Percentiles rank a stretch among this genome's conserved stretches.
Evolutionary conservation across 2,329 filamentous ascomycete species (phyloP).

Genomic region (Pseudophaeomoniella oleicola): DNA sequence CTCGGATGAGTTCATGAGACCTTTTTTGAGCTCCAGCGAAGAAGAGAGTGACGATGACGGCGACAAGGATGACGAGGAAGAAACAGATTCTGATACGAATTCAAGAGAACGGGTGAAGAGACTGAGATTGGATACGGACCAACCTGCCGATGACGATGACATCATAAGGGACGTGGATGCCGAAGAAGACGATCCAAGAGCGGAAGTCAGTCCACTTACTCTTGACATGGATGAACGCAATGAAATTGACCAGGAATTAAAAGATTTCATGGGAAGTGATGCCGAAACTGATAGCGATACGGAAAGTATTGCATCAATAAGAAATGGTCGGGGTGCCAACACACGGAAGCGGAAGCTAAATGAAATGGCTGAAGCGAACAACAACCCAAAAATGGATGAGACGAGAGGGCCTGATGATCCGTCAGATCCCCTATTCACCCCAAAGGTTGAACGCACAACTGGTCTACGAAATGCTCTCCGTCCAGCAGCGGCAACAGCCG

Average conservation of each 20-base stretch:
- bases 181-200: conserved; percentile 19
- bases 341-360: background rate
- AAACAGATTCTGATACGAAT: background rate
- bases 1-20: background rate
- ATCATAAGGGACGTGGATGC: conserved; percentile 20
- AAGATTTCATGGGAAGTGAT: conserved; percentile 49
- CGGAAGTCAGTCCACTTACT: conserved; percentile 26
- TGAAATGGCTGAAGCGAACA: background rate
- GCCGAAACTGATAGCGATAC: conserved; percentile 36
- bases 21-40: conserved; percentile 24
- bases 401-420: conserved; percentile 14
- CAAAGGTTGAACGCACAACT: conserved; percentile 45
- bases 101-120: conserved; percentile 5
- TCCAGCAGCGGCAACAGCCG: background rate
- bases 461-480: conserved; percentile 23
- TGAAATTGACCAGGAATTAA: conserved; percentile 55
- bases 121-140: conserved; percentile 19
- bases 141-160: conserved; percentile 25
- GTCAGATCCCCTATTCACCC: conserved; percentile 2
- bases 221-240: conserved; percentile 50
- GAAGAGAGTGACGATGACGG: conserved; percentile 20
- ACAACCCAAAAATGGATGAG: conserved; percentile 11
- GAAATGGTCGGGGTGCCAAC: background rate
- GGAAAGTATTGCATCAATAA: conserved; percentile 11
- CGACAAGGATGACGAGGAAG: conserved; percentile 1